Conservation (phyloP, 305 asterid species). For the Fraxinus xanthoxyloides region DNA sequence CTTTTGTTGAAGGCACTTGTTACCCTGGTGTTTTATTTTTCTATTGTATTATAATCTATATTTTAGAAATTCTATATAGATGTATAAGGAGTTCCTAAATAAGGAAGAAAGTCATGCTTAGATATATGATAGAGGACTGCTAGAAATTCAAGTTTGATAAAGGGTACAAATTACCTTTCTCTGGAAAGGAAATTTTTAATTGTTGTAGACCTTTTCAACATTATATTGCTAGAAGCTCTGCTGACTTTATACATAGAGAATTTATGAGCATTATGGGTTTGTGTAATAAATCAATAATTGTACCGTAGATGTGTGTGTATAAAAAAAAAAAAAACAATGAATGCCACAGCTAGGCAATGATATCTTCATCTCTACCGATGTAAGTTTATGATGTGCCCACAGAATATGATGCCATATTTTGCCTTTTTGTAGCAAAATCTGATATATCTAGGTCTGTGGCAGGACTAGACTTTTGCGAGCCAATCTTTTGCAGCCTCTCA, state of each 20-base stretch:
- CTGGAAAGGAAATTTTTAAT: constrained; percentile 6
- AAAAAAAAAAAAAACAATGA: constrained; percentile 6
- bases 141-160: constrained; percentile 1
- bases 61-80: constrained; percentile 10
- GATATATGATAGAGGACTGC: constrained; percentile 10
- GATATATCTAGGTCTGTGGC: constrained; percentile 33
- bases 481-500: constrained; percentile 95
- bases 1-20: constrained; percentile 1
- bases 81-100: neutral
- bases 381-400: constrained; percentile 19
- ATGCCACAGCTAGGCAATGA: neutral
- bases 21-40: neutral
- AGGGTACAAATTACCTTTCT: constrained; percentile 2
- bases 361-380: constrained; percentile 13
- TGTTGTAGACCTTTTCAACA: neutral
- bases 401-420: constrained; percentile 23
- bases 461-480: constrained; percentile 97
- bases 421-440: constrained; percentile 13
- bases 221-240: neutral
- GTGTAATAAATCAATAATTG: constrained; percentile 3
- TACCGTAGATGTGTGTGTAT: neutral
- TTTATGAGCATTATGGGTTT: neutral
- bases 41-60: neutral
- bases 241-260: neutral
- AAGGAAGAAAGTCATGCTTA: neutral